Conservation (phyloP, 495 filamentous ascomycete species). For the Saxophila tyrrhenica region DNA sequence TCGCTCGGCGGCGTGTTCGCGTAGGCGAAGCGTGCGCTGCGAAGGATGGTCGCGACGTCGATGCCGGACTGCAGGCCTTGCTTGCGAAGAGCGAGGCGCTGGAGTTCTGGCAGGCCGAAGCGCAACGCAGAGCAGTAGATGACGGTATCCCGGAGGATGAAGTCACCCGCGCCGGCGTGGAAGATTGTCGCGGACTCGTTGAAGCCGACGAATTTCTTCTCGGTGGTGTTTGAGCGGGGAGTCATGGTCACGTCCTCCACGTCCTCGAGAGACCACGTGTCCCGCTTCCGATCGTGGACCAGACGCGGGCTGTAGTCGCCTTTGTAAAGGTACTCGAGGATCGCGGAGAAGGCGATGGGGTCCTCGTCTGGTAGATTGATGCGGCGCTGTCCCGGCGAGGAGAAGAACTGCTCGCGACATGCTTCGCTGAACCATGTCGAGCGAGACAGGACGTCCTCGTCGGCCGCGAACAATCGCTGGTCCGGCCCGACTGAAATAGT, state of each 20-base stretch:
- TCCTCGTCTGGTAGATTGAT: conserved; percentile 53
- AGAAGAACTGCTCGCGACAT: conserved; percentile 46
- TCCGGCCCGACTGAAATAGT: conserved; percentile 72
- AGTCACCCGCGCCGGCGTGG: conserved; percentile 49
- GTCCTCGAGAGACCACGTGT: conserved; percentile 32
- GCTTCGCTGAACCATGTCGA: conserved; percentile 49
- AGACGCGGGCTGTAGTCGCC: conserved; percentile 52
- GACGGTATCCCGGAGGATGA: conserved; percentile 76
- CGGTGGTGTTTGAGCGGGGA: conserved; percentile 10
- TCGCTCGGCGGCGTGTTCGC: conserved; percentile 87
- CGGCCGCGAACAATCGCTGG: conserved; percentile 64
- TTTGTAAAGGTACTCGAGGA: conserved; percentile 63
- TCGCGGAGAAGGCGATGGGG: conserved; percentile 53
- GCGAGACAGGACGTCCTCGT: conserved; percentile 52
- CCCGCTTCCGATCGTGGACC: conserved; percentile 32
- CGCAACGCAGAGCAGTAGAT: conserved; percentile 83
- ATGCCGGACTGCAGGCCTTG: conserved; percentile 82
- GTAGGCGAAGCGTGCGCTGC: conserved; percentile 85
- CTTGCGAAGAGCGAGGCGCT: conserved; percentile 74
- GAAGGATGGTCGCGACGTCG: conserved; percentile 74
- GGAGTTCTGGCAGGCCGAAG: conserved; percentile 73
- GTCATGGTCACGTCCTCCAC: conserved; percentile 10
- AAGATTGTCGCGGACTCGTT: conserved; percentile 49
- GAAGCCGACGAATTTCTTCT: conserved; percentile 10
- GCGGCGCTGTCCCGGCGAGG: conserved; percentile 40